phyloP scores from a whole-genome alignment of 1,284 basidiomycete species.

The Malassezia japonica region DNA sequence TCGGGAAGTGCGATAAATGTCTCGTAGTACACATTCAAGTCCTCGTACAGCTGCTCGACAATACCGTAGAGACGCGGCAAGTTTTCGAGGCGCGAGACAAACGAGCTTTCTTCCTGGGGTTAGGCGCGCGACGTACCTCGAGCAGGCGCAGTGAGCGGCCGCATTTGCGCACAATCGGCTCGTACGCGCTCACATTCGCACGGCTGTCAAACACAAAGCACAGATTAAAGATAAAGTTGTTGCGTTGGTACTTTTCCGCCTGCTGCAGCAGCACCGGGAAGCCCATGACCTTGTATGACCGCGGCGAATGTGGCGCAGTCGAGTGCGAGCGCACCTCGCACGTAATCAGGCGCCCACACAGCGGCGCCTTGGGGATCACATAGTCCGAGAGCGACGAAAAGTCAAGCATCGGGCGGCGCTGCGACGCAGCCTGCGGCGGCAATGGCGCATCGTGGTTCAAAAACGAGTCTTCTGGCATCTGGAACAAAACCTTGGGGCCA shows the following conservation, averaged over 20 bases:
- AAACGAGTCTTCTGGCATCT: constrained; percentile 79
- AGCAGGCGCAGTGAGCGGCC: constrained; percentile 74
- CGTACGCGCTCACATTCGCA: constrained; percentile 85
- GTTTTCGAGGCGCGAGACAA: constrained; percentile 67
- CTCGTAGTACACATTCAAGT: constrained; percentile 74
- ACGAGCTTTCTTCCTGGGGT: constrained; percentile 78
- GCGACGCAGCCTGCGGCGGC: background rate
- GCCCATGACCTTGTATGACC: constrained; percentile 40
- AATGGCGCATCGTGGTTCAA: no score
- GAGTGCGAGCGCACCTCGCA: constrained; percentile 22
- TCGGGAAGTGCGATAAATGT: constrained; percentile 45
- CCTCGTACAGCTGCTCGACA: constrained; percentile 91
- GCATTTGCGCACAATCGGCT: constrained; percentile 88
- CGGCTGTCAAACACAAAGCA: constrained; percentile 77
- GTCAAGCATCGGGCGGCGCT: constrained; percentile 53
- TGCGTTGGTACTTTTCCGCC: constrained; percentile 35
- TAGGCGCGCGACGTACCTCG: no score
- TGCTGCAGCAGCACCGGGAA: constrained; percentile 37
- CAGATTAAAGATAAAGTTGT: constrained; percentile 80
- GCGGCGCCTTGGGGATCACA: constrained; percentile 74
- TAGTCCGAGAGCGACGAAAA: constrained; percentile 86
- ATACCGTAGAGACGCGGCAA: constrained; percentile 69
- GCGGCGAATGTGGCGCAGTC: background rate
- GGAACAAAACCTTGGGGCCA: constrained; percentile 75
- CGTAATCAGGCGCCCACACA: constrained; percentile 79